These are phyloP conservation scores for Wickerhamiella parazyma DNA, from an alignment of 805 yeast genomes.

Conservation along the genomic window DNA sequence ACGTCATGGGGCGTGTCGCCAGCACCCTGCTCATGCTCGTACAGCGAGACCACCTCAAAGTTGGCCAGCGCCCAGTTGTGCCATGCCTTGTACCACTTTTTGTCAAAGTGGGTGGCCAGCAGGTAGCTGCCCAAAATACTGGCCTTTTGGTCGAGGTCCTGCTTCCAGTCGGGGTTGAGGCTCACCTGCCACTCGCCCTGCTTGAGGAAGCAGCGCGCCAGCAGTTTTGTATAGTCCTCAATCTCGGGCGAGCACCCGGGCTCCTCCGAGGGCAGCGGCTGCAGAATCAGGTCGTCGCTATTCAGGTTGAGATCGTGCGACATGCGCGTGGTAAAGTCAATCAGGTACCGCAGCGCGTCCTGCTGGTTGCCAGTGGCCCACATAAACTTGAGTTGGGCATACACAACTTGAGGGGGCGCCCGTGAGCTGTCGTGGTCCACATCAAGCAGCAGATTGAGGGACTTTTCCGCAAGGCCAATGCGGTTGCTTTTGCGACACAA, in stretches of 20 bases:
- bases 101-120: constrained; percentile 88
- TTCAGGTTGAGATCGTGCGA: constrained; percentile 77
- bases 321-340: constrained; percentile 83
- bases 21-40: constrained; percentile 19
- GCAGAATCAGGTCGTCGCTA: constrained; percentile 76
- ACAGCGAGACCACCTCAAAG: constrained; percentile 77
- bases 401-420: constrained; percentile 94
- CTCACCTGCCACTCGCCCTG: constrained; percentile 98
- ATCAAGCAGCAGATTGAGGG: constrained; percentile 49
- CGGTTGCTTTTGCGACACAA: constrained; percentile 90
- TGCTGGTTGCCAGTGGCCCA: constrained; percentile 89
- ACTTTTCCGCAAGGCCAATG: constrained; percentile 81
- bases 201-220: constrained; percentile 89
- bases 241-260: constrained; percentile 58
- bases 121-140: constrained; percentile 83
- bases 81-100: constrained; percentile 96
- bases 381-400: constrained; percentile 90
- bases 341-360: constrained; percentile 74
- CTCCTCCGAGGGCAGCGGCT: constrained; percentile 59
- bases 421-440: constrained; percentile 35
- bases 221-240: constrained; percentile 65
- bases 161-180: constrained; percentile 65
- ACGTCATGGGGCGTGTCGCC: constrained; percentile 7
- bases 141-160: constrained; percentile 49
- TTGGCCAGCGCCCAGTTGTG: constrained; percentile 99